Percentiles rank a stretch among this genome's conserved stretches.
Evolutionary conservation across 2,329 filamentous ascomycete species (phyloP).

Genomic region (Ophiostoma piceae): DNA sequence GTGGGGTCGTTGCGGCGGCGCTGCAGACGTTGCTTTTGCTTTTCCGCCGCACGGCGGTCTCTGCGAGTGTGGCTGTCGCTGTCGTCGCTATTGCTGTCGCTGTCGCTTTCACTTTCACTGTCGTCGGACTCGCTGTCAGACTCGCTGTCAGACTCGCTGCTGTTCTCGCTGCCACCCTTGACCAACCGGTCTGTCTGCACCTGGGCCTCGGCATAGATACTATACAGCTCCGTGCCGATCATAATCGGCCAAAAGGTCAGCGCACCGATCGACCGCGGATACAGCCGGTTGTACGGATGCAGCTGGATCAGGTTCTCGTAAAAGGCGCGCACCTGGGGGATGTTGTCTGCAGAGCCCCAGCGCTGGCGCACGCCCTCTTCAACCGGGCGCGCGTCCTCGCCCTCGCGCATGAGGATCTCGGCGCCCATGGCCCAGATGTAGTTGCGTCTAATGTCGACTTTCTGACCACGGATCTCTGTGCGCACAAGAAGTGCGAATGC

Average conservation of each 20-base stretch:
- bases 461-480: conserved; percentile 45
- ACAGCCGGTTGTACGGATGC: conserved; percentile 62
- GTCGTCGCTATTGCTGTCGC: conserved; percentile 21
- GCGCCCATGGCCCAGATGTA: conserved; percentile 78
- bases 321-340: conserved; percentile 51
- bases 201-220: conserved; percentile 57
- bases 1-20: conserved; percentile 26
- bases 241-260: conserved; percentile 77
- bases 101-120: background rate
- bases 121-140: background rate
- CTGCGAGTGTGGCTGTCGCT: conserved; percentile 5
- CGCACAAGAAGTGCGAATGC: conserved; percentile 70
- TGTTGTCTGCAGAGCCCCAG: conserved; percentile 45
- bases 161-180: background rate
- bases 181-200: conserved; percentile 39
- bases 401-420: conserved; percentile 69
- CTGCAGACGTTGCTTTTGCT: background rate
- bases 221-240: conserved; percentile 75
- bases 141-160: conserved; percentile 21
- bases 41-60: background rate
- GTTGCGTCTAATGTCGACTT: conserved; percentile 63
- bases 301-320: conserved; percentile 74
- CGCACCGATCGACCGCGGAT: conserved; percentile 56
- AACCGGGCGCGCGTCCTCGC: conserved; percentile 31
- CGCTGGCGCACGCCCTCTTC: conserved; percentile 24